These are phyloP conservation scores for Diaporthe eres DNA, from an alignment of 2,329 filamentous ascomycete species.

Conservation along the genomic window DNA sequence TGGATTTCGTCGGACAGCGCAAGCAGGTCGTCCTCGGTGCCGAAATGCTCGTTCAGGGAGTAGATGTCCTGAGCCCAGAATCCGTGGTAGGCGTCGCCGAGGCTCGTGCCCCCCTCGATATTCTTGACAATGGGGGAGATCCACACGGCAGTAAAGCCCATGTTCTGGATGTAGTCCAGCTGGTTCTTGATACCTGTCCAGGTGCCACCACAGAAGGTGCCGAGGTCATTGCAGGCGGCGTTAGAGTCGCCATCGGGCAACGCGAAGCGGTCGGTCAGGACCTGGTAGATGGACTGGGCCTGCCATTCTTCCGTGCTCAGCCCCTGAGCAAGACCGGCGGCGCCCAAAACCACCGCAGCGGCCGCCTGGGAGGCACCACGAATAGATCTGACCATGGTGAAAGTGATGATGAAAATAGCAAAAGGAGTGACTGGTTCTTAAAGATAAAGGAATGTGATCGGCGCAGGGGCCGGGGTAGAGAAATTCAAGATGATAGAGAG, in stretches of 20 bases:
- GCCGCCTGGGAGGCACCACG: constrained; percentile 18
- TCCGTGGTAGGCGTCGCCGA: constrained; percentile 47
- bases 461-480: constrained; percentile 7
- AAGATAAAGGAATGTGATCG: constrained; percentile 16
- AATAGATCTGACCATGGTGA: constrained; percentile 14
- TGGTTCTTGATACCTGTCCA: constrained; percentile 30
- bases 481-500: background rate
- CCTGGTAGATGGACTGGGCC: constrained; percentile 31
- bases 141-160: constrained; percentile 30
- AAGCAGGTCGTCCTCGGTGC: constrained; percentile 23
- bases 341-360: background rate
- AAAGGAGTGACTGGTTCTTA: constrained; percentile 14
- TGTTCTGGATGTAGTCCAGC: constrained; percentile 33
- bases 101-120: constrained; percentile 16
- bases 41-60: constrained; percentile 33
- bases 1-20: constrained; percentile 18
- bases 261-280: constrained; percentile 30
- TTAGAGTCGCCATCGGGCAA: constrained; percentile 20
- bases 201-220: constrained; percentile 31
- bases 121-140: constrained; percentile 32
- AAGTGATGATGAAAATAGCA: background rate
- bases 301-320: constrained; percentile 32
- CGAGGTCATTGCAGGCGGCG: constrained; percentile 23
- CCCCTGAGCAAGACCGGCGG: constrained; percentile 16
- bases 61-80: constrained; percentile 30